Evolutionary conservation across 148 eudicot species (phyloP).

Genomic region (Nyssa sinensis): DNA sequence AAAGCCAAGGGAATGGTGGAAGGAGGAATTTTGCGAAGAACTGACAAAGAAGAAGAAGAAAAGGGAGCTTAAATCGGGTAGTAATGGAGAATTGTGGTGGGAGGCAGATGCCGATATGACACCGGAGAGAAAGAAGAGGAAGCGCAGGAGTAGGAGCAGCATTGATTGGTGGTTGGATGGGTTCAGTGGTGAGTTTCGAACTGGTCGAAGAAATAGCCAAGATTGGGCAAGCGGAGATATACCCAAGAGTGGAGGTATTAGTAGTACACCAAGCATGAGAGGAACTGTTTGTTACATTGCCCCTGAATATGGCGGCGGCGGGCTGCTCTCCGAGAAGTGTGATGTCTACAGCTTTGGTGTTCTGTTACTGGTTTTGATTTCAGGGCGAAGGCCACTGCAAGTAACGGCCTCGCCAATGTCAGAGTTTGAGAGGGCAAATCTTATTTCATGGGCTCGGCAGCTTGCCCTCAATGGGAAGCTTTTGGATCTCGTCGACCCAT

Average conservation of each 20-base stretch:
- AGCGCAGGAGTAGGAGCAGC: constrained; percentile 63
- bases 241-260: constrained; percentile 87
- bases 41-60: constrained; percentile 68
- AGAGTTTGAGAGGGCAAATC: constrained; percentile 89
- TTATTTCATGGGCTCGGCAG: constrained; percentile 91
- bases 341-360: constrained; percentile 95
- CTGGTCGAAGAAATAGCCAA: constrained; percentile 71
- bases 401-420: constrained; percentile 92
- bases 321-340: constrained; percentile 71
- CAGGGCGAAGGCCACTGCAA: constrained; percentile 91
- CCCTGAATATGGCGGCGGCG: constrained; percentile 87
- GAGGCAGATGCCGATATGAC: constrained; percentile 73
- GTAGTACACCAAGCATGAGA: constrained; percentile 98
- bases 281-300: constrained; percentile 97
- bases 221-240: constrained; percentile 75
- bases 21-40: constrained; percentile 92
- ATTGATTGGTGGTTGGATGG: constrained; percentile 97
- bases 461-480: constrained; percentile 78
- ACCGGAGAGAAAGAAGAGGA: constrained; percentile 69
- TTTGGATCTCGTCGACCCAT: constrained; percentile 76
- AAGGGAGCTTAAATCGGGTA: constrained; percentile 36
- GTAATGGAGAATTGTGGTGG: constrained; percentile 68
- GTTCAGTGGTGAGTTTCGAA: constrained; percentile 69
- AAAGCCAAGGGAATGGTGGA: constrained; percentile 99
- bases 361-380: constrained; percentile 69